phyloP scores from a whole-genome alignment of 1,284 basidiomycete species.

The Trametes versicolor region DNA sequence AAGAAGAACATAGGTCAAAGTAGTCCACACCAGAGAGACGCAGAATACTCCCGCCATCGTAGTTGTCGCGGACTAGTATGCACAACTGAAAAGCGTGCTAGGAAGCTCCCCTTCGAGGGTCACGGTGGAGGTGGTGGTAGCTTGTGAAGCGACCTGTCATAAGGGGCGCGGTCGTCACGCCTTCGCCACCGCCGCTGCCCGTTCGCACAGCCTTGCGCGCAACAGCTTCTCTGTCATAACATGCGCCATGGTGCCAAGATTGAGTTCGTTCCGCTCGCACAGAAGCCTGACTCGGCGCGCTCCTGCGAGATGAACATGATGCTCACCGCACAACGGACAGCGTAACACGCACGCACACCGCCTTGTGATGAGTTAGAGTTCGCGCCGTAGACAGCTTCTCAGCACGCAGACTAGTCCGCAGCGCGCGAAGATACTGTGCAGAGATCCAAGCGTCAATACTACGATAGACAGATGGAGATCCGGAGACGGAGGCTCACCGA shows the following conservation, averaged over 20 bases:
- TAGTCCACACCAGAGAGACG: not conserved
- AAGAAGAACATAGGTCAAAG: not conserved
- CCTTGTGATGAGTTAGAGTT: not conserved
- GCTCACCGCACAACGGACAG: not conserved
- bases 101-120: not conserved
- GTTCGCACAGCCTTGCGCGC: not conserved
- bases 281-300: not conserved
- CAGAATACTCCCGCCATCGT: not conserved
- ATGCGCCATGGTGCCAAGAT: not conserved
- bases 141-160: not conserved
- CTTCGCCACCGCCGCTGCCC: not conserved
- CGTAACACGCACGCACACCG: not conserved
- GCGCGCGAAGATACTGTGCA: too few relatives aligned
- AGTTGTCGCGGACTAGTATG: too few relatives aligned
- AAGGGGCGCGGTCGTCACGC: not conserved
- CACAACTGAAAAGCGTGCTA: not conserved
- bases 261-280: not conserved
- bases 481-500: too few relatives aligned
- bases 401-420: too few relatives aligned
- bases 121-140: not conserved
- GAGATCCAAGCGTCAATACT: too few relatives aligned
- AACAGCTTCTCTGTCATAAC: not conserved
- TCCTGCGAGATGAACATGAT: not conserved
- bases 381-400: not conserved
- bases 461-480: too few relatives aligned